Conservation (phyloP, 805 yeast genomes). For the Torulaspora gathmanii region DNA sequence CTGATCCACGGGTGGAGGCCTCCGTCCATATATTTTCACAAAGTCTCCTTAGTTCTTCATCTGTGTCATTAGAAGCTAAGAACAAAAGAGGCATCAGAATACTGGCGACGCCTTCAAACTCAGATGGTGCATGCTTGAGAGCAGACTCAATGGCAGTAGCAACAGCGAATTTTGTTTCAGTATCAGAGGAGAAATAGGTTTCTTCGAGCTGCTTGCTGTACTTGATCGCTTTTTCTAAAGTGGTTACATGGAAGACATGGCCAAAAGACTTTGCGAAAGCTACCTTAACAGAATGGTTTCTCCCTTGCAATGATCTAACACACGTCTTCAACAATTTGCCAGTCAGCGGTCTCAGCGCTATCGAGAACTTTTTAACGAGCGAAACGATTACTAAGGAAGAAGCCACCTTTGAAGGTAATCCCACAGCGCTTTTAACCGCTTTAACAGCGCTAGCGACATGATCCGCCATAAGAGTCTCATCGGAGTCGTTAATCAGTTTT, state of each 20-base stretch:
- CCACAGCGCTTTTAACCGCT: slow-evolving; percentile 67
- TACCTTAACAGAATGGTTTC: slow-evolving; percentile 65
- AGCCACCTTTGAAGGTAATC: slow-evolving; percentile 86
- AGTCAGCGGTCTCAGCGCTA: slow-evolving; percentile 46
- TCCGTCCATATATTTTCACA: slow-evolving; percentile 75
- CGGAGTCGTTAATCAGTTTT: slow-evolving; percentile 56
- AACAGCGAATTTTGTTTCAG: slow-evolving; percentile 45
- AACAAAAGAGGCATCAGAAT: slow-evolving; percentile 74
- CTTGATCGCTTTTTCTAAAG: slow-evolving; percentile 46
- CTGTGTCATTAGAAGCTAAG: slow-evolving; percentile 67
- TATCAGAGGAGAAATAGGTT: slow-evolving; percentile 53
- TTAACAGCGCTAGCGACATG: slow-evolving; percentile 46
- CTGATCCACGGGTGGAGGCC: slow-evolving; percentile 66
- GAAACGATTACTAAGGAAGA: slow-evolving; percentile 70
- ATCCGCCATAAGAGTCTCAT: slow-evolving; percentile 39
- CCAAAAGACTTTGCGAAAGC: slow-evolving; percentile 82
- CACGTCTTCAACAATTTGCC: slow-evolving; percentile 60
- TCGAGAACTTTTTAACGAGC: slow-evolving; percentile 54
- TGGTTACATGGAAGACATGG: slow-evolving; percentile 61
- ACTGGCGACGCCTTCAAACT: slow-evolving; percentile 55
- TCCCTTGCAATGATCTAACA: slow-evolving; percentile 55
- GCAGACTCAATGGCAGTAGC: slow-evolving; percentile 62
- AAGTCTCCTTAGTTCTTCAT: slow-evolving; percentile 40
- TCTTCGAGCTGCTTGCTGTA: slow-evolving; percentile 49
- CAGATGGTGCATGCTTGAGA: slow-evolving; percentile 62